phyloP scores from a whole-genome alignment of 495 filamentous ascomycete genomes.

The Aspergillus heteromorphus region DNA sequence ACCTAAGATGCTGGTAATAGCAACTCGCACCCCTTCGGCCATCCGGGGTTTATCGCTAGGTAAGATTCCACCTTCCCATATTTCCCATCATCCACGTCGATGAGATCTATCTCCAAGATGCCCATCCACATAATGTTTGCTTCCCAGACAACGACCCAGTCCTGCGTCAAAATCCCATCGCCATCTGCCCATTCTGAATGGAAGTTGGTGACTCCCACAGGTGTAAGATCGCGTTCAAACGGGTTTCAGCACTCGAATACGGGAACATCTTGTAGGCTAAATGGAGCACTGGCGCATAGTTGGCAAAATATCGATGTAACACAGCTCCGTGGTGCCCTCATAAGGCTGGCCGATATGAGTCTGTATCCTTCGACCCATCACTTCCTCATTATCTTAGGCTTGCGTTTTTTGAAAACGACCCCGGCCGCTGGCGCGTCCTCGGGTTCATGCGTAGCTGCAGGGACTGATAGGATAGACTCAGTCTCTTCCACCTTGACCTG shows the following conservation, averaged over 20 bases:
- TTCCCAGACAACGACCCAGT: too few relatives aligned
- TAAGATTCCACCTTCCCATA: too few relatives aligned
- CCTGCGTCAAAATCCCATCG: background rate
- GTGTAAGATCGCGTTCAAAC: too few relatives aligned
- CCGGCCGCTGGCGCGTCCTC: conserved; percentile 27
- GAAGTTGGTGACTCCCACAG: background rate
- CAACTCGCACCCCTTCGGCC: too few relatives aligned
- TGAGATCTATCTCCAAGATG: too few relatives aligned
- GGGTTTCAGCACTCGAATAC: too few relatives aligned
- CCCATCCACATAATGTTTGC: background rate
- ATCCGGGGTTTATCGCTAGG: too few relatives aligned
- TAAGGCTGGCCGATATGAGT: background rate
- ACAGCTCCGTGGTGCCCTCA: background rate
- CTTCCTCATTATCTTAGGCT: conserved; percentile 63
- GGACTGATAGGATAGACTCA: conserved; percentile 12
- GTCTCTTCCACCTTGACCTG: conserved; percentile 36
- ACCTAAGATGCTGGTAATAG: too few relatives aligned
- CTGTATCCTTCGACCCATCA: conserved; percentile 2
- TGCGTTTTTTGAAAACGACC: conserved; percentile 88
- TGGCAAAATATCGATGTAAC: background rate
- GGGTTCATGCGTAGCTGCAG: conserved; percentile 15
- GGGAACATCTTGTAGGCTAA: too few relatives aligned
- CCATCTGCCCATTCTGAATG: background rate
- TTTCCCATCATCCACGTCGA: too few relatives aligned
- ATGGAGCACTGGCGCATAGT: background rate